Evolutionary conservation across 75 land plant species (phyloP), one percentile per base, ranked within the genome.

Genomic region (Chamaecyparis obtusa): DNA sequence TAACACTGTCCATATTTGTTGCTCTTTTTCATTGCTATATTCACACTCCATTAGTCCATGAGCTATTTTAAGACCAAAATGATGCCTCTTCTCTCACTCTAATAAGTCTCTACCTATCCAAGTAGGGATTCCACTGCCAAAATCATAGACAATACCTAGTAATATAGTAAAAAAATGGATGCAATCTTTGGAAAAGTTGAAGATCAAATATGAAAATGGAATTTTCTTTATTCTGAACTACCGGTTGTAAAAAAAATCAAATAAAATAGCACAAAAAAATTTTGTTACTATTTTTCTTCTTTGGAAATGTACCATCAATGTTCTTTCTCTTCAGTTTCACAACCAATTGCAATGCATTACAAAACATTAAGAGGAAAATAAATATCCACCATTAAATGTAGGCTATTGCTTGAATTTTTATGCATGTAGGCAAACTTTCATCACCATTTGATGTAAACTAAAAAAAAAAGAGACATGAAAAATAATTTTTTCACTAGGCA

Each of bases 61-160:
- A 32, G 87, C 91, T 37, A 95, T 96, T 83, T 90, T 92, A 86
- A 97, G 86, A 11, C 95, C 96, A 81, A 97, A 97, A 89, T 97
- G 95, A 19, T 93, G 89, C 39, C 96, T 88, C 83, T 95, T 67
- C 44, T 95, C 97, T 13, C 91, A 91, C 41, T 95, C 97, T 10
- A 94, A 92, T 85, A 94, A 87, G 87, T 93, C 93, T 86, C 99
- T 91, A 32, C 99, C 99, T 0, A 97, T 95, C 99, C 97, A 95
- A 5, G 97, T 91, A 33, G 92, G 93, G 78, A 95, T 91, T 83
- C 95, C 92, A 57, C 88, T 88, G 75, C 90, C 88, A 13, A 97
- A 94, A 88, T 97, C 97, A 71, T 91, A 57, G 13, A 97, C 94
- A 41, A 93, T 87, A 89, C 94, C 99, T 97, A 92, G 76, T 89